Conservation (phyloP, 2,329 filamentous ascomycete species). For the Apiospora phragmitis region DNA sequence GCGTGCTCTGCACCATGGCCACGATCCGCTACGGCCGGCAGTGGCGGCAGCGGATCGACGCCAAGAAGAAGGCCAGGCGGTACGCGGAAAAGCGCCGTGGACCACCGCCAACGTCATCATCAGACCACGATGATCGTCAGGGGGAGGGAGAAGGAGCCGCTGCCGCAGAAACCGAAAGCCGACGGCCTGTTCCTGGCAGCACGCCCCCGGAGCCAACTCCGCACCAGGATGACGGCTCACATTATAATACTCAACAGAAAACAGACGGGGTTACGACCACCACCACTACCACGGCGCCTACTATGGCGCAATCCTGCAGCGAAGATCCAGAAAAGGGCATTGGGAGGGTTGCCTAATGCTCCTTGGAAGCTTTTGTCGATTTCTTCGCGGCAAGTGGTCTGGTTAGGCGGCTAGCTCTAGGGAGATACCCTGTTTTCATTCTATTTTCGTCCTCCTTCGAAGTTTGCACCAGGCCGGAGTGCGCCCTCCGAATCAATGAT, state of each 20-base stretch:
- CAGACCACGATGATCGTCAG: background rate
- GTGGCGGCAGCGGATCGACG: conserved; percentile 40
- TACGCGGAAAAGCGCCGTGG: conserved; percentile 19
- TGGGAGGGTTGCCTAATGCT: background rate
- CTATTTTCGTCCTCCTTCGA: background rate
- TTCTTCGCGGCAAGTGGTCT: background rate
- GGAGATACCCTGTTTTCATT: background rate
- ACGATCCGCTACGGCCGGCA: conserved; percentile 40
- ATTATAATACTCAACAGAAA: background rate
- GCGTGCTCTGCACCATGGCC: conserved; percentile 36
- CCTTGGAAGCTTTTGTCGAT: background rate
- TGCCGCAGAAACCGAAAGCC: background rate
- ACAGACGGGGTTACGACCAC: background rate
- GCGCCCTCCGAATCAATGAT: background rate
- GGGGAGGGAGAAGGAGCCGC: background rate
- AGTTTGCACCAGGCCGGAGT: background rate
- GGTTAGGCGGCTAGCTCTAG: background rate
- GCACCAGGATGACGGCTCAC: background rate
- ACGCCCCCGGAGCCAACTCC: background rate
- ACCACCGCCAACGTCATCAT: background rate
- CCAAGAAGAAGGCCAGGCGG: conserved; percentile 23
- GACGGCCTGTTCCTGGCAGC: background rate
- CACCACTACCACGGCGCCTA: background rate
- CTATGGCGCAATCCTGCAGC: background rate
- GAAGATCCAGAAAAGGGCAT: background rate